phyloP scores from a whole-genome alignment of 768 basidiomycete species.

The Trametes coccinea region DNA sequence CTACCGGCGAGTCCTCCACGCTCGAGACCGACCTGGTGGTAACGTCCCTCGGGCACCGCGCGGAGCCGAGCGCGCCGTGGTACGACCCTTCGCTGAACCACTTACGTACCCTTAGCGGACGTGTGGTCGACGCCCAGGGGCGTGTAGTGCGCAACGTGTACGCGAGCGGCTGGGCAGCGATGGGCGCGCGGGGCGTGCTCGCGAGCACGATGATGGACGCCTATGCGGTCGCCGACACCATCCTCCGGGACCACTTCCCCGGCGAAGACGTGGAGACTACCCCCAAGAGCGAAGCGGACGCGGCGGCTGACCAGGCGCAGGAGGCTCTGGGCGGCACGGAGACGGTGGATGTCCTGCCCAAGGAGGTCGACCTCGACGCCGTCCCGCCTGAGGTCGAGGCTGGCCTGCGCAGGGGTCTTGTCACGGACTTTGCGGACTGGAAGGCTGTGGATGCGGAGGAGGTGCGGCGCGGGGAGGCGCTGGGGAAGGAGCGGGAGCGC shows the following conservation, averaged over 20 bases:
- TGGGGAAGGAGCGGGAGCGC: slow-evolving; percentile 75
- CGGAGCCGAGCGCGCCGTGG: slow-evolving; percentile 60
- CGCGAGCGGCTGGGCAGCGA: slow-evolving; percentile 91
- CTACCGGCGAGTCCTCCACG: slow-evolving; percentile 54
- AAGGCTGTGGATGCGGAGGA: slow-evolving; percentile 73
- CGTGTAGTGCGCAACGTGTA: slow-evolving; percentile 64
- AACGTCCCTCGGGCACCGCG: slow-evolving; percentile 85
- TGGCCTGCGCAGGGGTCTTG: slow-evolving; percentile 41
- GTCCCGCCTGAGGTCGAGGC: slow-evolving; percentile 50
- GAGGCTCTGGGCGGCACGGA: background rate
- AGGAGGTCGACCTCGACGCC: slow-evolving; percentile 39
- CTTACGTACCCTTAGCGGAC: slow-evolving; percentile 53
- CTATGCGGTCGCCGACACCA: slow-evolving; percentile 71
- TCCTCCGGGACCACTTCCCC: slow-evolving; percentile 58
- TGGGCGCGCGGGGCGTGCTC: slow-evolving; percentile 88
- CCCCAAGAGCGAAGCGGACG: slow-evolving; percentile 15
- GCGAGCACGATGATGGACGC: slow-evolving; percentile 94
- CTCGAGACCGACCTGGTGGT: slow-evolving; percentile 76
- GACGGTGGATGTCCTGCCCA: slow-evolving; percentile 34
- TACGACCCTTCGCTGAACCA: slow-evolving; percentile 58
- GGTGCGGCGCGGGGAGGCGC: slow-evolving; percentile 49
- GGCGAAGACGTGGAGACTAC: slow-evolving; percentile 11
- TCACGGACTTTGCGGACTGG: slow-evolving; percentile 77
- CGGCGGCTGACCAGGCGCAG: slow-evolving; percentile 6
- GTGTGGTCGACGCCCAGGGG: slow-evolving; percentile 44